Evolutionary conservation across 345 rosid species (phyloP).

Genomic region (Salix dunnii): DNA sequence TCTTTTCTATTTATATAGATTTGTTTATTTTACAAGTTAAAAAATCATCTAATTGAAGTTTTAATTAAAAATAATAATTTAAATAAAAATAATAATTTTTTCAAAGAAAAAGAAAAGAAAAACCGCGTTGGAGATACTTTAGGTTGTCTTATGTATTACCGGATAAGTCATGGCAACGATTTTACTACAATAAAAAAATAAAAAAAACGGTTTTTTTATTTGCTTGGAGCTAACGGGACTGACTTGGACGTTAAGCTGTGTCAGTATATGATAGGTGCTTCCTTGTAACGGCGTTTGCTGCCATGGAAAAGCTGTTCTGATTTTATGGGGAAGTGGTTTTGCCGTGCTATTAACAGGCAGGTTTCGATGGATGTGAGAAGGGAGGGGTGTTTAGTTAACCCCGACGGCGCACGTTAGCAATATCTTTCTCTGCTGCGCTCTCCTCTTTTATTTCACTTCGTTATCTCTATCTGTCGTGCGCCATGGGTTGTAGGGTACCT

Average conservation of each 20-base stretch:
- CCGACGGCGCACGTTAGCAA: conserved; percentile 7
- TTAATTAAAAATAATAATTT: no score
- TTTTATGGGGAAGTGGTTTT: conserved; percentile 59
- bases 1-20: no score
- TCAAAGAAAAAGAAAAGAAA: not conserved
- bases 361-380: conserved; percentile 38
- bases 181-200: conserved; percentile 23
- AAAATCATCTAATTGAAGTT: no score
- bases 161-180: not conserved
- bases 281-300: conserved; percentile 41
- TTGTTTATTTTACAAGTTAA: no score
- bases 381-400: conserved; percentile 8
- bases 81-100: no score
- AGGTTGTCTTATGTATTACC: not conserved
- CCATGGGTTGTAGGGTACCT: conserved; percentile 10
- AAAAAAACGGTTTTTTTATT: conserved; percentile 38
- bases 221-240: conserved; percentile 35
- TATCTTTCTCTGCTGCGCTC: not conserved
- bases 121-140: no score
- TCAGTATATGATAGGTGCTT: conserved; percentile 13
- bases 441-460: not conserved
- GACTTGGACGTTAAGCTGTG: conserved; percentile 4
- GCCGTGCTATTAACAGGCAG: conserved; percentile 80
- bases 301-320: conserved; percentile 52
- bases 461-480: conserved; percentile 4